Evolutionary conservation across 148 eudicot genomes (phyloP).

Genomic region (Bassia scoparia): DNA sequence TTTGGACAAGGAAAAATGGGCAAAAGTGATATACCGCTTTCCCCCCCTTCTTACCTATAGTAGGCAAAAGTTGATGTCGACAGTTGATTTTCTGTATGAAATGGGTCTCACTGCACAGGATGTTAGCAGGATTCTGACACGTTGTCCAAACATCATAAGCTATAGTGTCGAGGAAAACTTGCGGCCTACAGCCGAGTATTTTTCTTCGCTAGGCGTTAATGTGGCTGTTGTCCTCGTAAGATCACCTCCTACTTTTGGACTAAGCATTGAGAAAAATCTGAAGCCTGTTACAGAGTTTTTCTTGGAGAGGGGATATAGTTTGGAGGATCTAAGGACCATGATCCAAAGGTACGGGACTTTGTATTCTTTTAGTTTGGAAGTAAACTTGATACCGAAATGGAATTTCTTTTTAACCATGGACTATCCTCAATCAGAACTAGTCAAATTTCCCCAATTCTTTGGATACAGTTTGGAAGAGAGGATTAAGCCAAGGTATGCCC

Average conservation of each 20-base stretch:
- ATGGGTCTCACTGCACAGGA: constrained; percentile 65
- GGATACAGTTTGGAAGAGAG: constrained; percentile 77
- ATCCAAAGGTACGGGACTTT: constrained; percentile 56
- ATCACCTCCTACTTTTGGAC: constrained; percentile 63
- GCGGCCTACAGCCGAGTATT: constrained; percentile 67
- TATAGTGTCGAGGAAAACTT: constrained; percentile 78
- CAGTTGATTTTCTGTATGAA: constrained; percentile 71
- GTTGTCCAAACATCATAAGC: constrained; percentile 74
- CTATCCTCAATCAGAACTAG: constrained; percentile 58
- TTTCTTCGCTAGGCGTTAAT: constrained; percentile 50
- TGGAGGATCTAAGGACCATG: constrained; percentile 52
- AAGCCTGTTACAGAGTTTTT: constrained; percentile 74
- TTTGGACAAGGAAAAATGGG: constrained; percentile 72
- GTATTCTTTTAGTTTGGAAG: constrained; percentile 67
- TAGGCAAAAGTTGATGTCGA: constrained; percentile 56
- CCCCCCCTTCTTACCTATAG: constrained; percentile 83
- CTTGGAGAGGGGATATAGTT: constrained; percentile 53
- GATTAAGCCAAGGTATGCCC: constrained; percentile 68
- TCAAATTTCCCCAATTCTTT: constrained; percentile 74
- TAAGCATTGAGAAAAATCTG: constrained; percentile 59
- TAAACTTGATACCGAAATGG: constrained; percentile 69
- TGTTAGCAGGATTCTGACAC: constrained; percentile 61
- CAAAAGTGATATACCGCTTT: constrained; percentile 69
- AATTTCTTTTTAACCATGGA: constrained; percentile 63
- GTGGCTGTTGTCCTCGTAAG: constrained; percentile 48